Evolutionary conservation across 2,329 filamentous ascomycete genomes (phyloP).

Genomic region (Venturia asperata): DNA sequence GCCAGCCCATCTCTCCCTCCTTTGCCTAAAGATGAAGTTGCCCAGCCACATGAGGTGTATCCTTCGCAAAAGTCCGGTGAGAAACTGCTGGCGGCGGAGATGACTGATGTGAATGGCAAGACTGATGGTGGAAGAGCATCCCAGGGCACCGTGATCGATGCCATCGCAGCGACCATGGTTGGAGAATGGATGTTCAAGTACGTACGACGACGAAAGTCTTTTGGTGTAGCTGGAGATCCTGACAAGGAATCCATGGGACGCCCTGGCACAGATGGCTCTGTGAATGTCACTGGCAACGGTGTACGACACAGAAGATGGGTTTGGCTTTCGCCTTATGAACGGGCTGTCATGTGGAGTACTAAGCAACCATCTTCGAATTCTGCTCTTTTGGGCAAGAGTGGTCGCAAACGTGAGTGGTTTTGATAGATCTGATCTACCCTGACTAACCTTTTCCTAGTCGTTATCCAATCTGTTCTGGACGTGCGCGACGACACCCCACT

Average conservation of each 20-base stretch:
- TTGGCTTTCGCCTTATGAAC: constrained; percentile 94
- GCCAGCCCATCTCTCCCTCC: constrained; percentile 67
- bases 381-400: constrained; percentile 87
- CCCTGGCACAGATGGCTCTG: constrained; percentile 50
- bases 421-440: constrained; percentile 4
- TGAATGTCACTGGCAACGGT: constrained; percentile 59
- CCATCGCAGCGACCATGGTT: constrained; percentile 97
- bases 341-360: constrained; percentile 95
- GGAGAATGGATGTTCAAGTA: constrained; percentile 97
- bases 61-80: constrained; percentile 28
- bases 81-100: constrained; percentile 14
- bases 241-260: constrained; percentile 41
- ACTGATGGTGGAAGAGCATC: constrained; percentile 14
- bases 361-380: constrained; percentile 87
- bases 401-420: constrained; percentile 73
- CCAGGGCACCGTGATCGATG: constrained; percentile 78
- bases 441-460: constrained; percentile 52
- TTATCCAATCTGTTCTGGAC: constrained; percentile 92
- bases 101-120: constrained; percentile 6
- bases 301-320: constrained; percentile 93
- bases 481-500: constrained; percentile 88
- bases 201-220: constrained; percentile 79
- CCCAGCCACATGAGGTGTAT: constrained; percentile 43
- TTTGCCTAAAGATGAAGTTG: constrained; percentile 65
- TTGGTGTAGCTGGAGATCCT: constrained; percentile 61